Evolutionary conservation across 305 asterid species (phyloP), one percentile per base, ranked within the genome.

Genomic region (Solanum hybrid): DNA sequence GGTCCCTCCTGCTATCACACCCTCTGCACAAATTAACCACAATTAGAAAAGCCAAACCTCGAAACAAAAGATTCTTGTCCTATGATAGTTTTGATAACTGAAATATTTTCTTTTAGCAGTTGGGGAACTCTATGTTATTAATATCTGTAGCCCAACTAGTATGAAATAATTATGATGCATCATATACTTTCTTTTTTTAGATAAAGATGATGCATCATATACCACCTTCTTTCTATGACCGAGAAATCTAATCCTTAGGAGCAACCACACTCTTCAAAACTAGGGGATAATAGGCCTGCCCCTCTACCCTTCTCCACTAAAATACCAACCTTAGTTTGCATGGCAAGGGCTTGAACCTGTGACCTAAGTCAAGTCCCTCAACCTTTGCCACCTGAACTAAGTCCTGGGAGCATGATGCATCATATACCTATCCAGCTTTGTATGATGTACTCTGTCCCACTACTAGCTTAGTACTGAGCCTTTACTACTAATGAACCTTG

Each of bases 1-100:
- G 24, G 96, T 92, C 71, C 97, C 99, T 90, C 99, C 99, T 67
- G 99, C 98, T 95, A 96, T 94, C 78, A 94, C 92, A 91, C 99
- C 99, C 94, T 95, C 99, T 97, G 98, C 93, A 93, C 37, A 85
- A 88, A 51, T 36, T 29, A 34, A 26, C 34, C 33, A 73, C 35
- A 18, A 87, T 84, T 78, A 89, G 88, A 87, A 89, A 29, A n/a
- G 64, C 12, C 75, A 40, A 84, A 20, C 76, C 75, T 84, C n/a
- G 5, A 84, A 18, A 51, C 26, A 51, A 51, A 84, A 51, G 40
- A 31, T 84, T 84, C 40, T 31, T 84, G 42, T 20, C 76, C 31
- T 84, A 20, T 51, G 36, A 51, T 51, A 57, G 31, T 57, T 31
- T 84, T 84, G 46, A 31, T 31, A 5, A 84, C 33, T 84, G 42